Conservation (phyloP, 371 early-diverging fungal genomes). For the Zychaea mexicana region DNA sequence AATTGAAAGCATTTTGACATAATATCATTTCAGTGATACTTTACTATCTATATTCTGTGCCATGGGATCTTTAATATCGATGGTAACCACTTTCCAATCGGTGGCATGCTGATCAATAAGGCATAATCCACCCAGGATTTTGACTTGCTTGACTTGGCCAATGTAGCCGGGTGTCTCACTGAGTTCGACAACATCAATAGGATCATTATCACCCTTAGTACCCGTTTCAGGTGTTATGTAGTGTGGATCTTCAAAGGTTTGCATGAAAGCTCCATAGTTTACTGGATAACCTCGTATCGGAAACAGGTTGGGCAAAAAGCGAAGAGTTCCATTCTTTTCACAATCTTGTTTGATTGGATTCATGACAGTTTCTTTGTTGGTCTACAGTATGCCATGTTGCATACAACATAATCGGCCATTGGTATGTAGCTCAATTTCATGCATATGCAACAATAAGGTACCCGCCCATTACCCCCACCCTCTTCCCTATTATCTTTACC, state of each 20-base stretch:
- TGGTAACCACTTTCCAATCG: slow-evolving; percentile 97
- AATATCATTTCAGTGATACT: too few relatives aligned
- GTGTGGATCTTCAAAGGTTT: slow-evolving; percentile 99
- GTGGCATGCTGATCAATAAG: slow-evolving; percentile 96
- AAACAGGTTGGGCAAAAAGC: slow-evolving; percentile 98
- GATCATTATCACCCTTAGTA: slow-evolving; percentile 94
- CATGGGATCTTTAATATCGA: slow-evolving; percentile 91
- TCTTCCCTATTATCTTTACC: slow-evolving; percentile 46
- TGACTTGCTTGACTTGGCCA: slow-evolving; percentile 97
- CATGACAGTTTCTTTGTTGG: slow-evolving; percentile 40
- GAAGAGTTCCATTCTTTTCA: slow-evolving; percentile 96
- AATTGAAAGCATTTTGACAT: too few relatives aligned
- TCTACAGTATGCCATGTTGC: slow-evolving; percentile 2
- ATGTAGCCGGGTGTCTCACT: slow-evolving; percentile 79
- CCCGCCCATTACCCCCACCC: too few relatives aligned
- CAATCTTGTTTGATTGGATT: slow-evolving; percentile 99
- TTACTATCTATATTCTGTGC: slow-evolving; percentile 81
- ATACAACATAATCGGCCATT: too few relatives aligned
- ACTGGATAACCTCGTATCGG: slow-evolving; percentile 99
- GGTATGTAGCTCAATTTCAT: too few relatives aligned
- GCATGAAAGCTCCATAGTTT: slow-evolving; percentile 99
- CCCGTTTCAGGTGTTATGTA: slow-evolving; percentile 81
- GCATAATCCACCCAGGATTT: slow-evolving; percentile 94
- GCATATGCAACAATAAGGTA: too few relatives aligned
- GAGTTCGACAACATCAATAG: slow-evolving; percentile 96